Evolutionary conservation across 2,329 filamentous ascomycete species (phyloP), one percentile per base, ranked within the genome.

Genomic region (Ophiostoma montium): DNA sequence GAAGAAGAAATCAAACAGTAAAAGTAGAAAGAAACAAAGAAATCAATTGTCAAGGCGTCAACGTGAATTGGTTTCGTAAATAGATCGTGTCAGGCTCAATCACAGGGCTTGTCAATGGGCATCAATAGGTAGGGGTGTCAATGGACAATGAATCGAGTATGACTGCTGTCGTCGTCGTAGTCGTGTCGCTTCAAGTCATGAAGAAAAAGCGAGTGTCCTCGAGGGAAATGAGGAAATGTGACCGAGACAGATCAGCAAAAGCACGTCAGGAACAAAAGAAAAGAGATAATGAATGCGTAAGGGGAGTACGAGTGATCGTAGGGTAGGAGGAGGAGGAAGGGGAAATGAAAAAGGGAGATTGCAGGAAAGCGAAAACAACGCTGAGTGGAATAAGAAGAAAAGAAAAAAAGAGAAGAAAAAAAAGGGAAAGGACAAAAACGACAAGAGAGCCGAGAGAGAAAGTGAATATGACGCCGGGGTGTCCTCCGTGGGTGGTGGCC

Each of bases 351-450:
- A 35, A n/a, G n/a, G n/a, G 3, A 33, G 32, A 8, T 11, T 7
- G 19, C 19, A 35, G 15, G 36, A 15, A n/a, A n/a, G 16, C n/a
- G n/a, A n/a, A n/a, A n/a, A n/a, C n/a, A n/a, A n/a, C n/a, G n/a
- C n/a, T n/a, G n/a, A n/a, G n/a, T n/a, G 30, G 36, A 13, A 9
- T 27, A 6, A 32, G 21, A 18, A 35, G 6, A 27, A 11, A 32
- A 19, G 31, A 18, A 21, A 21, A 21, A 19, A 33, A 13, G 19
- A 33, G 10, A 19, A 44, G 10, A 32, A 32, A 33, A 32, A 35
- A 32, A 36, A 51, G 30, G 21, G 30, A 47, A 49, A 41, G 27
- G 35, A 35, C 45, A 44, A 48, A 44, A 19, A 32, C 31, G 30
- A 43, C n/a, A 21, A 21, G 42, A 32, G 35, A 21, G 23, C 6